Evolutionary conservation across 352 stramenopile species (phyloP).

Genomic region (Globisporangium middletonii): DNA sequence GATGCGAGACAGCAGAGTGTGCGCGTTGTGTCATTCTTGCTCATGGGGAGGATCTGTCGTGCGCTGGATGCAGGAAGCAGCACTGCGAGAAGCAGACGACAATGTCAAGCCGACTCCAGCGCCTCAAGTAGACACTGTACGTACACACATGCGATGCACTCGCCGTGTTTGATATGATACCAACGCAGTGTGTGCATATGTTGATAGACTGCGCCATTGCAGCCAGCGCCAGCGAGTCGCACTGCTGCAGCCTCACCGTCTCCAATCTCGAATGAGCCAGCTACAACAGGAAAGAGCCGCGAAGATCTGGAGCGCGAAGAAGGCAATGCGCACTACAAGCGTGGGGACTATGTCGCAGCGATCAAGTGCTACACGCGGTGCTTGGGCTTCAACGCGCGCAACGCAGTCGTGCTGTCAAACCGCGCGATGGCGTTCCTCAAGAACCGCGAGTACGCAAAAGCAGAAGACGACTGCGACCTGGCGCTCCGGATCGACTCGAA

Average conservation of each 20-base stretch:
- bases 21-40: not conserved
- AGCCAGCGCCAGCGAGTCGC: not conserved
- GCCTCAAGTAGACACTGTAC: too few species aligned
- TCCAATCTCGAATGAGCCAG: not conserved
- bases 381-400: conserved; percentile 64
- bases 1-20: not conserved
- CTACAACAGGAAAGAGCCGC: conserved; percentile 19
- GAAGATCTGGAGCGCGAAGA: conserved; percentile 84
- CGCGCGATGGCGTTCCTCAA: conserved; percentile 88
- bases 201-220: not conserved
- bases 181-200: not conserved
- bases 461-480: conserved; percentile 87
- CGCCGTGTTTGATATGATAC: not conserved
- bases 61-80: conserved; percentile 28
- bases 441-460: conserved; percentile 78
- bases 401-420: conserved; percentile 84
- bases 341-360: conserved; percentile 79
- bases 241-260: not conserved
- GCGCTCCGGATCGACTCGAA: conserved; percentile 70
- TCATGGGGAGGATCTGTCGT: not conserved
- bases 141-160: not conserved
- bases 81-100: conserved; percentile 35
- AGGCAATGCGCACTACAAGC: conserved; percentile 90
- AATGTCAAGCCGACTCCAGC: conserved; percentile 1
- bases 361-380: conserved; percentile 87